Conservation (phyloP, 73 alveolate genomes). For the Stentor coeruleus region DNA sequence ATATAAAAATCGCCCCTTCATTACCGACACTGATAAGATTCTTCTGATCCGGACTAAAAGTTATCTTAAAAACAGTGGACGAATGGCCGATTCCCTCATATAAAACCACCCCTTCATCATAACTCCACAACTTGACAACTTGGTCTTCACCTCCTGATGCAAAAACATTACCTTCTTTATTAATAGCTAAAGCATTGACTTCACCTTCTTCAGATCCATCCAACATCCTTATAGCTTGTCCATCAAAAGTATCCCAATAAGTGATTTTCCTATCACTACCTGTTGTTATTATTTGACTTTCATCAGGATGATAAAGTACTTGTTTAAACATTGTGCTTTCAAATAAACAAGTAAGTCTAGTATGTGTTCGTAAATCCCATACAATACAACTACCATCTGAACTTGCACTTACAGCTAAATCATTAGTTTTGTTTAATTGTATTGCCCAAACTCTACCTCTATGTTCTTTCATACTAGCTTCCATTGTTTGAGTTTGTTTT, state of each 20-base stretch:
- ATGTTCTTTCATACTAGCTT: slow-evolving; percentile 93
- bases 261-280: slow-evolving; percentile 95
- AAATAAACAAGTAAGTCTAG: slow-evolving; percentile 93
- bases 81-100: slow-evolving; percentile 91
- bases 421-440: slow-evolving; percentile 67
- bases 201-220: slow-evolving; percentile 99
- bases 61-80: slow-evolving; percentile 76
- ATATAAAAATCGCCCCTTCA: slow-evolving; percentile 97
- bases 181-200: slow-evolving; percentile 96
- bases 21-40: slow-evolving; percentile 78
- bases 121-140: slow-evolving; percentile 94
- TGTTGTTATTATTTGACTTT: slow-evolving; percentile 92
- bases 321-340: slow-evolving; percentile 98
- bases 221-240: slow-evolving; percentile 92
- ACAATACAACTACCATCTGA: slow-evolving; percentile 98
- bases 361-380: slow-evolving; percentile 91
- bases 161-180: slow-evolving; percentile 94
- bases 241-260: slow-evolving; percentile 97
- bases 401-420: slow-evolving; percentile 95
- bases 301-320: slow-evolving; percentile 97
- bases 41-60: slow-evolving; percentile 80
- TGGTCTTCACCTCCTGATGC: slow-evolving; percentile 99
- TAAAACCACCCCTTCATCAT: slow-evolving; percentile 81
- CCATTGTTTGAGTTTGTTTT: slow-evolving; percentile 82
- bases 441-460: slow-evolving; percentile 94